These are phyloP conservation scores for Clarireedia hainanense DNA, from an alignment of 2,329 filamentous ascomycete species.

Conservation along the genomic window DNA sequence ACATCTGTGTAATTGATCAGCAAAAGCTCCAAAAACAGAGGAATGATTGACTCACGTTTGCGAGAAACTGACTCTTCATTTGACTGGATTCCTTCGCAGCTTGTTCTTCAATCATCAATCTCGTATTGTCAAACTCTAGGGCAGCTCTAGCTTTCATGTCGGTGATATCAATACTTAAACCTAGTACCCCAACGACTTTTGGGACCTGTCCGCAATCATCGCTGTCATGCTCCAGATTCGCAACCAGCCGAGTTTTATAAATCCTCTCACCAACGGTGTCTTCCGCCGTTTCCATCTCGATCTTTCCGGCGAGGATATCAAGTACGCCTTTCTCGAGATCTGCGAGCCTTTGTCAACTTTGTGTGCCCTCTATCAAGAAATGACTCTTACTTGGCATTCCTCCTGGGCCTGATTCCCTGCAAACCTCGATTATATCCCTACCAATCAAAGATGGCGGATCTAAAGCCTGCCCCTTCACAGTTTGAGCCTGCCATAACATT, in stretches of 20 bases:
- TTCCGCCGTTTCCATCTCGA: constrained; percentile 18
- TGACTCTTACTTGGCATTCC: constrained; percentile 6
- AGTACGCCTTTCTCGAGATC: constrained; percentile 16
- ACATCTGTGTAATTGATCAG: constrained; percentile 18
- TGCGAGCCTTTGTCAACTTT: neutral
- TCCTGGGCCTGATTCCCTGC: constrained; percentile 9
- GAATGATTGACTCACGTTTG: constrained; percentile 15
- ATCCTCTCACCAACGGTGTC: constrained; percentile 13
- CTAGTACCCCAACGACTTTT: constrained; percentile 18
- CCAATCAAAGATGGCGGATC: constrained; percentile 13
- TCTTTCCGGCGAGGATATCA: constrained; percentile 16
- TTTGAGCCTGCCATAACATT: constrained; percentile 13
- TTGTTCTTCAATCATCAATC: constrained; percentile 19
- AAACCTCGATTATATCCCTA: constrained; percentile 12
- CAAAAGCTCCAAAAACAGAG: neutral
- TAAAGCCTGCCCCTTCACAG: neutral
- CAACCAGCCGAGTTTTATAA: constrained; percentile 19
- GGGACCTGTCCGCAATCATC: constrained; percentile 16
- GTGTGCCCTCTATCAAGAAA: too few relatives aligned
- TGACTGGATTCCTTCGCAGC: constrained; percentile 21
- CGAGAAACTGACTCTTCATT: constrained; percentile 23
- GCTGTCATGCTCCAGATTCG: constrained; percentile 17
- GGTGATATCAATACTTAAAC: constrained; percentile 21
- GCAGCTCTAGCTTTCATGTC: constrained; percentile 18
- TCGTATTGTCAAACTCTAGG: constrained; percentile 19